Percentiles rank a stretch among this genome's conserved stretches.
Conservation (phyloP, 2,329 filamentous ascomycete species). For the Talaromyces rugulosus region DNA sequence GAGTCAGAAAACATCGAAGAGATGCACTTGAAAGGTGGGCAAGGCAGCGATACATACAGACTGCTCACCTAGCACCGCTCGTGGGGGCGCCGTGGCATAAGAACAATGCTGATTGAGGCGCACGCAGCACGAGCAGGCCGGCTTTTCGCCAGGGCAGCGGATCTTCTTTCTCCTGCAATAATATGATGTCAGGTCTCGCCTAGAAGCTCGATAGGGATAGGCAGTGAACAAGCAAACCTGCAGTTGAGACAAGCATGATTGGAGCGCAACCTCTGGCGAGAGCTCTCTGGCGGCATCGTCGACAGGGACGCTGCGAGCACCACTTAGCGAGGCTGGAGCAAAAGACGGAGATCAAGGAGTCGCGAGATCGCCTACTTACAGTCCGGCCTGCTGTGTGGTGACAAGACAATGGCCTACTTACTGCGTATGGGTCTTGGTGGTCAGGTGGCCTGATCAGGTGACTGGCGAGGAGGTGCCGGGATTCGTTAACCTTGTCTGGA, state of each 20-base stretch:
- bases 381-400: background rate
- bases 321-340: background rate
- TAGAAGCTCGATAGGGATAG: background rate
- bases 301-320: conserved; percentile 1
- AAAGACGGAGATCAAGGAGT: background rate
- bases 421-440: background rate
- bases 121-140: conserved; percentile 49
- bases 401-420: background rate
- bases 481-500: background rate
- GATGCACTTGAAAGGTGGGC: background rate
- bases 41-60: conserved; percentile 33
- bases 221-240: conserved; percentile 33
- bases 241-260: conserved; percentile 42
- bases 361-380: background rate
- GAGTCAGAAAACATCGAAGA: background rate
- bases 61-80: conserved; percentile 37
- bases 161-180: conserved; percentile 46
- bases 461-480: background rate
- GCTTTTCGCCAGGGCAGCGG: conserved; percentile 50
- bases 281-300: conserved; percentile 4
- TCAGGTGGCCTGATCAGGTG: background rate
- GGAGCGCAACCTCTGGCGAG: conserved; percentile 28
- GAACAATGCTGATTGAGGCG: conserved; percentile 47
- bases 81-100: conserved; percentile 33
- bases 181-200: conserved; percentile 11